Evolutionary conservation across 2,329 filamentous ascomycete species (phyloP), one percentile per base, ranked within the genome.

Genomic region (Cladosporium sp.): DNA sequence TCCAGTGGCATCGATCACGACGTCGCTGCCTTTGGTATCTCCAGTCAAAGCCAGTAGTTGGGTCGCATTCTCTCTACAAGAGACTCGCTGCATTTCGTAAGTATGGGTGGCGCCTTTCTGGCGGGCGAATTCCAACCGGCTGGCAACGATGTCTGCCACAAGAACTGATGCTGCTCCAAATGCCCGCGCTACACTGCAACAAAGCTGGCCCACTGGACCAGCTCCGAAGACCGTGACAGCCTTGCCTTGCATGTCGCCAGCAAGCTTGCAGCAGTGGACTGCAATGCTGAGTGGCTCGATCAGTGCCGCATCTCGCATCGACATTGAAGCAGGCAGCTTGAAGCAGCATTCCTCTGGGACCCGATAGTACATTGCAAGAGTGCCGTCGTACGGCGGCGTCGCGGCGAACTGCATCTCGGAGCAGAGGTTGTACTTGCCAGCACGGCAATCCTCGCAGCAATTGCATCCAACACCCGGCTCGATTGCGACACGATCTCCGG

Each of bases 1-100:
- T 37, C 90, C 90, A 30, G 84, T 88, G 14, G 89, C 90, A 72
- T 94, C 90, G 68, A 94, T 90, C 39, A 90, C 89, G 0, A 85
- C 84, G 74, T 94, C 90, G 1, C 88, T 88, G 15, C 90, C 90
- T 12, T 45, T 28, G 1, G 57, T 58, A 6, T 65, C 37, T 6
- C 58, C 62, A 49, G 57, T 60, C 57, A 64, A 60, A 5, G 55
- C 42, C 9, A 59, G 60, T 36, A 68, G 45, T 22, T 50, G 49
- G 22, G 40, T 56, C n/a, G 65, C 64, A 25, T 59, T 64, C 30
- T 65, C 64, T 15, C 66, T 45, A 60, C 69, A 25, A 63, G 67
- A 52, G 65, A 72, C 62, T 67, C 61, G 59, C 68, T 68, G 50
- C 67, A 42, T 70, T 65, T 55, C 66, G 40, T 65, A 65, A 3